These are phyloP conservation scores for Moniliella sp. DNA, from an alignment of 1,284 basidiomycete species.

Conservation along the genomic window DNA sequence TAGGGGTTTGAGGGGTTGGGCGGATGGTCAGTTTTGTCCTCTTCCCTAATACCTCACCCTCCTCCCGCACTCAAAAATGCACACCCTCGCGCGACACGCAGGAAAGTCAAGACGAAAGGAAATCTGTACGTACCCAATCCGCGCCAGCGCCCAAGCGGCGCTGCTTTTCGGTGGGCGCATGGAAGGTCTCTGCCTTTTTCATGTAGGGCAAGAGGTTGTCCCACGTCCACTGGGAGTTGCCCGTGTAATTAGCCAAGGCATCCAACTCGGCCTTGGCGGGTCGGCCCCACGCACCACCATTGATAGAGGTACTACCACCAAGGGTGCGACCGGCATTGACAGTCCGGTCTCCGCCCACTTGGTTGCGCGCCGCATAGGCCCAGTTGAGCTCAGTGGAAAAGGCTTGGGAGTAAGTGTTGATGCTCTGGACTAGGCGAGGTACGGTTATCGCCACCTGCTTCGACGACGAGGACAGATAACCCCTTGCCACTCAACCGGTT, in stretches of 20 bases:
- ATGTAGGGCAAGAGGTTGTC: constrained; percentile 39
- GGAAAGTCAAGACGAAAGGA: no score
- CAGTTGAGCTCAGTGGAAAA: constrained; percentile 40
- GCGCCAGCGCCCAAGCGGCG: constrained; percentile 40
- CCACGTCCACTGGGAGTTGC: constrained; percentile 43
- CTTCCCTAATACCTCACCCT: no score
- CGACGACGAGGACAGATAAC: constrained; percentile 25
- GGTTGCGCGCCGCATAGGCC: constrained; percentile 38
- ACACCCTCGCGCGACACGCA: no score
- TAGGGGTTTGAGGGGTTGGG: no score
- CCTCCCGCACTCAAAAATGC: no score
- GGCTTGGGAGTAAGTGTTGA: constrained; percentile 28
- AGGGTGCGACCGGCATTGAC: constrained; percentile 42
- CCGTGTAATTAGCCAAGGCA: constrained; percentile 40
- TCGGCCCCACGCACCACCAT: constrained; percentile 42
- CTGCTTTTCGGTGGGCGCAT: constrained; percentile 41
- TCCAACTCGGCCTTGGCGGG: constrained; percentile 42
- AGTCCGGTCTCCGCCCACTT: constrained; percentile 30
- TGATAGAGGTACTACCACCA: constrained; percentile 45
- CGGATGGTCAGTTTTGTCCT: no score
- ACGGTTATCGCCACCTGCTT: constrained; percentile 23
- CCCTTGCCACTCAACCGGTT: no score
- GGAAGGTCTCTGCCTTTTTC: constrained; percentile 44
- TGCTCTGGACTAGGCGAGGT: constrained; percentile 6
- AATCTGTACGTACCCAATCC: no score